These are phyloP conservation scores for Apiospora malaysiana DNA, from an alignment of 2,329 filamentous ascomycete genomes.

Conservation along the genomic window DNA sequence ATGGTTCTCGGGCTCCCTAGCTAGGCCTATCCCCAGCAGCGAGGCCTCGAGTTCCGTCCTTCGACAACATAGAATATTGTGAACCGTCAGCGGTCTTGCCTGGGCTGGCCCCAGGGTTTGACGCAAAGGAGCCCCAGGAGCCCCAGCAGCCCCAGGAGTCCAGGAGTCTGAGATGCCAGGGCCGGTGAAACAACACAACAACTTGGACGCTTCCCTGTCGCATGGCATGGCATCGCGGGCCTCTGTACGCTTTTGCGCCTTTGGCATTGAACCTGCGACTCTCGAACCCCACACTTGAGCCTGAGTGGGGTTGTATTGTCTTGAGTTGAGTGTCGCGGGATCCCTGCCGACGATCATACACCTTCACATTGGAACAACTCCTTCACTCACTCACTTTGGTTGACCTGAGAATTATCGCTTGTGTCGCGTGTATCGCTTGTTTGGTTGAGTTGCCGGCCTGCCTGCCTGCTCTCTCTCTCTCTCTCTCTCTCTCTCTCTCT, in stretches of 20 bases:
- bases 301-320: conserved; percentile 8
- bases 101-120: background rate
- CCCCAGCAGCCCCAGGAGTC: no score
- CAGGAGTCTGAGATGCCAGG: background rate
- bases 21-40: no score
- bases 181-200: background rate
- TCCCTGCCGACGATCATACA: conserved; percentile 13
- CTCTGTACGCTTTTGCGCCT: background rate
- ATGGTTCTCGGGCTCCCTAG: background rate
- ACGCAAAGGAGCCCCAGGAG: background rate
- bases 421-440: no score
- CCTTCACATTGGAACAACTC: background rate
- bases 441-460: no score
- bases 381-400: background rate
- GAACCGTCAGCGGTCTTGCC: no score
- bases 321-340: conserved; percentile 4
- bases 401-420: background rate
- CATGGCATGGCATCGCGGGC: background rate
- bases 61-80: no score
- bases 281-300: background rate
- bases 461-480: no score
- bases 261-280: background rate
- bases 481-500: no score
- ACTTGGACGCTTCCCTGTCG: background rate
- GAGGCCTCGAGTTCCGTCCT: no score